Conservation (phyloP, 2,329 filamentous ascomycete species). For the Fusarium sp. region DNA sequence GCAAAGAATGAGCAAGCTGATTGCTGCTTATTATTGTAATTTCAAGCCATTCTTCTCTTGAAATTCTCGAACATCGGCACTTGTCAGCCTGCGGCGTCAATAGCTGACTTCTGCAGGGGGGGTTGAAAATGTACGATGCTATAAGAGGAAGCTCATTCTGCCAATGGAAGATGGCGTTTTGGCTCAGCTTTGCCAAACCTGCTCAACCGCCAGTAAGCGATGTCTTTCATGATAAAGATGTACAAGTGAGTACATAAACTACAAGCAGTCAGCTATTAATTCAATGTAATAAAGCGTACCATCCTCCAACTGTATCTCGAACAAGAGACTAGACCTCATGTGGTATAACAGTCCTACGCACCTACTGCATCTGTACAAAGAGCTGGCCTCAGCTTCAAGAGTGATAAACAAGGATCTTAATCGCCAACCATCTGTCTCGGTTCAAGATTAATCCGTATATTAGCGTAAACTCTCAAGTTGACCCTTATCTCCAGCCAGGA, state of each 20-base stretch:
- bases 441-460: background rate
- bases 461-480: background rate
- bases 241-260: background rate
- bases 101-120: background rate
- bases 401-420: background rate
- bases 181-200: background rate
- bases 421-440: background rate
- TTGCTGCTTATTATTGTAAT: background rate
- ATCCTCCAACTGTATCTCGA: background rate
- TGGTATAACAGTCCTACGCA: background rate
- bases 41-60: background rate
- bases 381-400: conserved; percentile 3
- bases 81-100: background rate
- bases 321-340: background rate
- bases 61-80: background rate
- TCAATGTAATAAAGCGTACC: background rate
- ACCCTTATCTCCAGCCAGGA: background rate
- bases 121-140: background rate
- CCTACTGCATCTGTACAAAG: background rate
- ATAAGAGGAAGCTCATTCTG: background rate
- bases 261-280: background rate
- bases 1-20: background rate
- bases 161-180: background rate
- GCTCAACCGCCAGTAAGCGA: background rate
- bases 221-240: background rate